Evolutionary conservation across 163 green algal species (phyloP).

Genomic region (Scenedesmus sp.): DNA sequence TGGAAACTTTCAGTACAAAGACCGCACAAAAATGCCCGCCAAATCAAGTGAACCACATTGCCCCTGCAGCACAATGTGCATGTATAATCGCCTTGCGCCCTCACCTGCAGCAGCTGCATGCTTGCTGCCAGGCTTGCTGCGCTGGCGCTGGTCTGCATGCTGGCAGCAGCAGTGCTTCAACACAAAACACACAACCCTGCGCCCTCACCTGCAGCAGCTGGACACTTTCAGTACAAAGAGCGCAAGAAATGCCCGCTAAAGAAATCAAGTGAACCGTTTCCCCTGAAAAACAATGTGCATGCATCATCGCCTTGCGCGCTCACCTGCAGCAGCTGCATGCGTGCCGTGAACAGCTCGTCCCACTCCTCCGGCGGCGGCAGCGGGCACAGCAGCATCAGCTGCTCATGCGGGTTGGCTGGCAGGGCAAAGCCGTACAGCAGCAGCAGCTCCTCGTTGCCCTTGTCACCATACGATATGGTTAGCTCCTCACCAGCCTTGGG

Average conservation of each 20-base stretch:
- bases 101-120: too few species aligned
- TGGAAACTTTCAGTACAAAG: too few species aligned
- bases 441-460: slow-evolving; percentile 90
- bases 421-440: slow-evolving; percentile 87
- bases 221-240: neutral
- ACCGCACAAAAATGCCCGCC: too few species aligned
- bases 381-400: slow-evolving; percentile 76
- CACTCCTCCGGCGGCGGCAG: slow-evolving; percentile 63
- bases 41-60: too few species aligned
- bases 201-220: neutral
- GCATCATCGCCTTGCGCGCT: neutral
- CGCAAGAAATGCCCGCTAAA: neutral
- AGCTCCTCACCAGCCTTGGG: slow-evolving; percentile 70
- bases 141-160: too few species aligned
- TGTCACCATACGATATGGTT: slow-evolving; percentile 86
- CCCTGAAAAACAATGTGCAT: neutral
- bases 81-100: too few species aligned
- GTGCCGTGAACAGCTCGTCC: slow-evolving; percentile 61
- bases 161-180: neutral
- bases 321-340: slow-evolving; percentile 70
- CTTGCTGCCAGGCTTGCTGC: too few species aligned
- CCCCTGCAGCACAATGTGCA: too few species aligned
- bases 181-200: neutral
- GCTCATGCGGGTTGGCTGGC: slow-evolving; percentile 73
- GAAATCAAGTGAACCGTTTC: neutral